Conservation (phyloP, 1,139 yeast genomes). For the Maudiozyma humilis region DNA sequence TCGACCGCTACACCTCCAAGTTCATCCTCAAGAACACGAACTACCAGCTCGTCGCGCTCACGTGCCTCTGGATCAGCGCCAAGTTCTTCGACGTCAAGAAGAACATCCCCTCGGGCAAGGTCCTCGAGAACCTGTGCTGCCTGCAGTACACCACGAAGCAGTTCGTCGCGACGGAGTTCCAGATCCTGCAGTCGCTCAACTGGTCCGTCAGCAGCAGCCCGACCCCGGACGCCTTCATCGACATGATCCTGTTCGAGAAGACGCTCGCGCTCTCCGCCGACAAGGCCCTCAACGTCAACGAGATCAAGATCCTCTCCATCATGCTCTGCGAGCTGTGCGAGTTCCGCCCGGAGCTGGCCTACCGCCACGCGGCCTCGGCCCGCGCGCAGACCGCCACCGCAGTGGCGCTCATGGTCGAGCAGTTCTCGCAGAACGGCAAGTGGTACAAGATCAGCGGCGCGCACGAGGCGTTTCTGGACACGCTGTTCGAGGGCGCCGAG, state of each 20-base stretch:
- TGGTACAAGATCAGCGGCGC: conserved; percentile 1
- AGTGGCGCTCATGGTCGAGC: conserved; percentile 4
- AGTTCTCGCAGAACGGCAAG: background rate
- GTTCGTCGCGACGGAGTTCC: conserved; percentile 62
- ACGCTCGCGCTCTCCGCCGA: conserved; percentile 1
- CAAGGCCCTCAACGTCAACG: conserved; percentile 15
- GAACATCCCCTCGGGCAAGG: conserved; percentile 51
- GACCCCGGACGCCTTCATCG: conserved; percentile 15
- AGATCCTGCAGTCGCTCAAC: conserved; percentile 39
- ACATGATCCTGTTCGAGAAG: conserved; percentile 10
- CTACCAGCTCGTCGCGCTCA: conserved; percentile 60
- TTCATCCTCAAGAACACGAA: conserved; percentile 65
- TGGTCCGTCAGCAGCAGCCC: conserved; percentile 17
- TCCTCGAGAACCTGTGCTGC: conserved; percentile 44
- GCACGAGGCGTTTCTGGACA: background rate
- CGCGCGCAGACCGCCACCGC: conserved; percentile 3
- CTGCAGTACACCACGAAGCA: conserved; percentile 50
- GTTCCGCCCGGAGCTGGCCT: conserved; percentile 11
- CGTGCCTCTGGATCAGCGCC: conserved; percentile 67
- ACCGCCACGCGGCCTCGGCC: conserved; percentile 4
- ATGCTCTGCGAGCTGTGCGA: conserved; percentile 14
- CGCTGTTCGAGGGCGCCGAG: background rate
- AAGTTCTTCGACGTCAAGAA: conserved; percentile 64
- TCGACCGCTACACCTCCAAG: conserved; percentile 85
- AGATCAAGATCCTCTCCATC: conserved; percentile 19